Evolutionary conservation across 805 yeast species (phyloP).

Genomic region (Starmerella floricola): DNA sequence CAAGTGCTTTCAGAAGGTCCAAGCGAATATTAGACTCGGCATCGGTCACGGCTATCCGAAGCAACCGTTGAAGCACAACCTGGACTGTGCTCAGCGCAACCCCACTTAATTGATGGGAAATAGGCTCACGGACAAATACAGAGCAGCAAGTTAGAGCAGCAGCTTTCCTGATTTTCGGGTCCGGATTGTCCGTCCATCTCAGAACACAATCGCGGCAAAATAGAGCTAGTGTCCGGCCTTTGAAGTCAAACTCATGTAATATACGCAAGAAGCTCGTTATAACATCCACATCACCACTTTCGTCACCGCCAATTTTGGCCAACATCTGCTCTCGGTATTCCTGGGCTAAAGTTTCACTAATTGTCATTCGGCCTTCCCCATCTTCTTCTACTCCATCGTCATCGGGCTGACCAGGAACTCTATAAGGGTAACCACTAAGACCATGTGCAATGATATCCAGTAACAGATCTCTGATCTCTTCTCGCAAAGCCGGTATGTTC

Average conservation of each 20-base stretch:
- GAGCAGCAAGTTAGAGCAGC: constrained; percentile 78
- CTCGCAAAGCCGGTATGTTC: constrained; percentile 69
- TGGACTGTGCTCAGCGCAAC: constrained; percentile 72
- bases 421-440: constrained; percentile 67
- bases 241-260: constrained; percentile 62
- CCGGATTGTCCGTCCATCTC: constrained; percentile 70
- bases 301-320: constrained; percentile 52
- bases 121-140: constrained; percentile 64
- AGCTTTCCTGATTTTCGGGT: constrained; percentile 63
- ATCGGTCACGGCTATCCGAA: constrained; percentile 79
- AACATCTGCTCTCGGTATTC: constrained; percentile 67
- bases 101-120: constrained; percentile 71
- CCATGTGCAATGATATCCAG: constrained; percentile 61
- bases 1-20: constrained; percentile 62
- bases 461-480: constrained; percentile 56
- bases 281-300: constrained; percentile 38
- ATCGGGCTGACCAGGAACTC: constrained; percentile 72
- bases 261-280: constrained; percentile 70
- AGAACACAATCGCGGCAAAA: constrained; percentile 77
- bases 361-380: constrained; percentile 7
- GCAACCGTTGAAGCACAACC: constrained; percentile 66
- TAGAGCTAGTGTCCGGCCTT: constrained; percentile 66
- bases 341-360: constrained; percentile 38
- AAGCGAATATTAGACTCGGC: constrained; percentile 74
- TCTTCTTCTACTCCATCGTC: constrained; percentile 5